phyloP scores from a whole-genome alignment of 352 stramenopile genomes.

The Phytopythium helicoides region DNA sequence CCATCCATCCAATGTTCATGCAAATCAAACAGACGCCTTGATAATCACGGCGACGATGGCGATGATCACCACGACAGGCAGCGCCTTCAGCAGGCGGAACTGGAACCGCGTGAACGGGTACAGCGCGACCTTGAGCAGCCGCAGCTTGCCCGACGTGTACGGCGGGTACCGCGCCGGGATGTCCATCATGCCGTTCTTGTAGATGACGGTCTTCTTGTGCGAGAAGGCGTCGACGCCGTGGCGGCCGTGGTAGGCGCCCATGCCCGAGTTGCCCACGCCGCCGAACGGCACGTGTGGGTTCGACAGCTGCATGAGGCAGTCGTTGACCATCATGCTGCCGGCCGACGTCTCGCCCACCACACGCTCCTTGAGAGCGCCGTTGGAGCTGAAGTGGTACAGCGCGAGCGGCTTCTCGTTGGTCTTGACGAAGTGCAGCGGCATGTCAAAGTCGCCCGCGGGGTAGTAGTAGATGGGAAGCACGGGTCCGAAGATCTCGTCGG shows the following conservation, averaged over 20 bases:
- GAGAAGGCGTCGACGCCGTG: slow-evolving; percentile 79
- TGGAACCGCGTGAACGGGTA: slow-evolving; percentile 47
- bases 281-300: slow-evolving; percentile 78
- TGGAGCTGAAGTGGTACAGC: slow-evolving; percentile 82
- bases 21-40: slow-evolving; percentile 18
- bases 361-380: slow-evolving; percentile 30
- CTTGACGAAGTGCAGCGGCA: slow-evolving; percentile 34
- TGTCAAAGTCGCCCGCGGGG: slow-evolving; percentile 21
- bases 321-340: slow-evolving; percentile 75
- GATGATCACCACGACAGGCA: slow-evolving; percentile 23
- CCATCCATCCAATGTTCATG: too few relatives aligned
- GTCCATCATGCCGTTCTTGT: slow-evolving; percentile 62
- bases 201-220: slow-evolving; percentile 64
- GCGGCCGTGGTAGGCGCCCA: slow-evolving; percentile 82
- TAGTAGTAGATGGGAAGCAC: slow-evolving; percentile 92
- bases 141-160: slow-evolving; percentile 32
- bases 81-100: slow-evolving; percentile 29
- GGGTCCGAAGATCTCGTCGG: slow-evolving; percentile 96
- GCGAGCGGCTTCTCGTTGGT: slow-evolving; percentile 74
- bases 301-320: slow-evolving; percentile 72
- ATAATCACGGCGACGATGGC: slow-evolving; percentile 28
- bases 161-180: slow-evolving; percentile 51
- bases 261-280: slow-evolving; percentile 75
- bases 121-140: slow-evolving; percentile 35
- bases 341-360: slow-evolving; percentile 49